A percentile compares a stretch with the other conserved stretches of the same genome.
Conservation (phyloP, 306 rosid genomes). For the Cucurbita moschata region DNA sequence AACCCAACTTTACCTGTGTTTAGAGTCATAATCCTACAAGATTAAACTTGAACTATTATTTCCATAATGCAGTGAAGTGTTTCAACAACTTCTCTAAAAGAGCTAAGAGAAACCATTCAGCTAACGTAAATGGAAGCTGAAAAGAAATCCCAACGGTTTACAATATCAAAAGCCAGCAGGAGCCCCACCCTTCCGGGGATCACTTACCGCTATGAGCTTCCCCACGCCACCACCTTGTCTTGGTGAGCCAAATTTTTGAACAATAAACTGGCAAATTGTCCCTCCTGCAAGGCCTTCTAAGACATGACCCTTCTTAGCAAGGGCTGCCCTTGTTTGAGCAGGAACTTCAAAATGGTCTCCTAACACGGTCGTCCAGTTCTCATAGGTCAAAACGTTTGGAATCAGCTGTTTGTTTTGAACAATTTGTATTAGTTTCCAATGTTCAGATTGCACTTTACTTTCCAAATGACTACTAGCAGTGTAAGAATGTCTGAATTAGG, state of each 20-base stretch:
- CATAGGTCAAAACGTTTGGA: conserved; percentile 49
- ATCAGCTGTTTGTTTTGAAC: conserved; percentile 29
- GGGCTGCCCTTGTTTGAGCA: conserved; percentile 34
- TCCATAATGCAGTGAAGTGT: neutral
- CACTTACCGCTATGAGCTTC: conserved; percentile 70
- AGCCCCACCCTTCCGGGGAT: conserved; percentile 82
- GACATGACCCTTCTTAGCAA: conserved; percentile 57
- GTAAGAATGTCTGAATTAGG: neutral
- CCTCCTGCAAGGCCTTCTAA: conserved; percentile 45
- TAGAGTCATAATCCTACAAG: neutral
- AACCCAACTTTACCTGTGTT: neutral
- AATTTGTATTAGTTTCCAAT: neutral
- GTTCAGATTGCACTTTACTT: no score
- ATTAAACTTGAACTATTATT: neutral
- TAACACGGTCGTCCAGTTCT: conserved; percentile 68
- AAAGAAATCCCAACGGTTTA: neutral
- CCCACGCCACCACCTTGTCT: conserved; percentile 11
- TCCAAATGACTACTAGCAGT: neutral
- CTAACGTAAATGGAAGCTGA: neutral
- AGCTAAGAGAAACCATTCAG: neutral
- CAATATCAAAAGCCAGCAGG: conserved; percentile 55
- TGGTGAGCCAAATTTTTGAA: conserved; percentile 10
- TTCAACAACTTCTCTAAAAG: neutral
- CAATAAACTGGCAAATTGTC: conserved; percentile 51
- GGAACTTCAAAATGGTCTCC: conserved; percentile 60